Percentiles rank a stretch among this genome's conserved stretches.
Conservation (phyloP, 176 grass and related monocot genomes). For the Cenchrus purpureus region DNA sequence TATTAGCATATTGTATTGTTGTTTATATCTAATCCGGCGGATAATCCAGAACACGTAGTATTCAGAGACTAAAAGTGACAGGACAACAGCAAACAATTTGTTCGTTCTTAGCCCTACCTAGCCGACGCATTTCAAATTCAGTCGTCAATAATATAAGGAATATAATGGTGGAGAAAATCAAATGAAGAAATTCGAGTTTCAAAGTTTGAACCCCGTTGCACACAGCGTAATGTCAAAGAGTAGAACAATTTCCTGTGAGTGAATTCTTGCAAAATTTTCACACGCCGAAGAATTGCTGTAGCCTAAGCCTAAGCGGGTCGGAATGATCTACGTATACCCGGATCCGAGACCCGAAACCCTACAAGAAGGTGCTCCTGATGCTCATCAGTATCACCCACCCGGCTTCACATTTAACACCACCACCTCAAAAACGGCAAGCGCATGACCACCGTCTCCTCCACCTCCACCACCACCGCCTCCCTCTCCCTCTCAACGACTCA, state of each 20-base stretch:
- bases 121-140: neutral
- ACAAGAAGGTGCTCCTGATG: neutral
- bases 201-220: neutral
- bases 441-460: constrained; percentile 20
- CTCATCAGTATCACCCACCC: constrained; percentile 1
- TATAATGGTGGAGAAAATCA: neutral
- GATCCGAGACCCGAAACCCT: neutral
- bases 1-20: neutral
- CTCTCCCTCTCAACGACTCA: constrained; percentile 31
- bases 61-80: constrained; percentile 5
- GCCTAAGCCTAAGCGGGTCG: too few species aligned
- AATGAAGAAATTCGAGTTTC: neutral
- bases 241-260: neutral
- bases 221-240: neutral
- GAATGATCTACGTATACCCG: neutral
- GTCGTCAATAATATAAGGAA: neutral
- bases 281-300: neutral
- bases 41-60: neutral
- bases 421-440: constrained; percentile 40
- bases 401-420: constrained; percentile 46
- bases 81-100: neutral
- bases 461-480: constrained; percentile 25
- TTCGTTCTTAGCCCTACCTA: neutral
- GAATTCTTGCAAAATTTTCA: neutral
- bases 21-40: constrained; percentile 1